Base-by-base conservation (phyloP, 176 grass and related monocot species). In the Leersia perrieri region DNA sequence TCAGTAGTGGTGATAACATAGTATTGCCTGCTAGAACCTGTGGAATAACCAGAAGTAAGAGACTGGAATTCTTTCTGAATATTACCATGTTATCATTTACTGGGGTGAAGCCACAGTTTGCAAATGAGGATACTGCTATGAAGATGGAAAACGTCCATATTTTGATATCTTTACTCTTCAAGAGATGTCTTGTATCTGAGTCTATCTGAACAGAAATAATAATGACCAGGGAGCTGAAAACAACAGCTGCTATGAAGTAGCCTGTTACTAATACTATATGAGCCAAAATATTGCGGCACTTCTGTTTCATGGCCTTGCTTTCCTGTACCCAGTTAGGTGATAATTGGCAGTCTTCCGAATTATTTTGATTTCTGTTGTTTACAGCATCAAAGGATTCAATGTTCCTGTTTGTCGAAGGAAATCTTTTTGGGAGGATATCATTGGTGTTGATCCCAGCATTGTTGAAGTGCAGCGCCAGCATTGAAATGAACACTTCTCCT, bases 71-170 rank as follows among this genome's bases (percentile, higher is more conserved):
- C 25, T 75, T 47, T 68, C 41, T 69, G 83, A 94, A 91, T 31
- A 87, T 87, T 25, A 62, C 80, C 92, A 94, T 91, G 51, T 91
- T 94, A 75, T 91, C 84, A 83, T 89, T 91, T 57, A 85, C 77
- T 0, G 84, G 83, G 36, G 90, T 91, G 70, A 94, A 78, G 18
- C 92, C 87, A 4, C 89, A 87, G 65, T 94, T 94, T 62, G 84
- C 87, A 44, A 91, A 89, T n/a, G 84, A 91, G 10, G 92, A 94
- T 25, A 58, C 53, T 58, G 22, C 53, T 58, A 22, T 9, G 53
- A 87, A 82, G 72, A 84, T 35, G 7, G 83, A 65, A 39, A 91
- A 94, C 5, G 86, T 73, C 84, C 75, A 69, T 9, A 79, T 53
- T 42, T 91, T 73, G 64, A 91, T 91, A 26, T 74, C 81, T 34